Evolutionary conservation across 371 early-diverging fungal species (phyloP), one percentile per base, ranked within the genome.

Genomic region (Saksenaea vasiformis): DNA sequence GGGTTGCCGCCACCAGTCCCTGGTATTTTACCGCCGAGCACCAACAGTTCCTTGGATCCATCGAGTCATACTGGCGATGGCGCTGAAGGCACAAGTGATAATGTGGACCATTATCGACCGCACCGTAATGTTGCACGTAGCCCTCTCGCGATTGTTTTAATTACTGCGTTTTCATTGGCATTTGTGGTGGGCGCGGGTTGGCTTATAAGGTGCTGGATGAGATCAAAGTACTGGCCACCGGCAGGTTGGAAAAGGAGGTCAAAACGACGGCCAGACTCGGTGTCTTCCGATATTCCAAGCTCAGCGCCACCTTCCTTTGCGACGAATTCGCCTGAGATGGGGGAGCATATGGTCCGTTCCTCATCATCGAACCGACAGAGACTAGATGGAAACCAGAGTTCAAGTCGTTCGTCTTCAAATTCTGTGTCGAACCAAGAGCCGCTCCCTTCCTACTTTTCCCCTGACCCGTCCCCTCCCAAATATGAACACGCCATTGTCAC

Each of bases 401-500:
- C 31, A 37, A 24, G 8, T 57, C 61, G 67, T 22, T 72, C 70
- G 39, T 65, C 64, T n/a, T 27, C 62, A 15, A 54, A 65, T 1
- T 65, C 64, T n/a, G 43, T 24, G 3, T 60, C 37, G 5, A 28
- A 47, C 11, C 38, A 56, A 13, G 77, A 79, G 28, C 63, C 71
- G 8, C 36, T 79, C 11, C 80, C 80, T 1, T 68, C 75, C 19
- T 79, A 79, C n/a, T 53, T 69, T 19, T 62, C 73, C 8, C 72
- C 77, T 8, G 75, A 74, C 44, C 62, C 66, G 5, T 61, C 73
- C 2, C 77, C 77, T 22, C 80, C 80, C 24, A 79, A 79, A 61
- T 79, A 79, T 54, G 80, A 79, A 57, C 77, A 79, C 31, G 80
- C 80, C 31, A 77, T 79, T 55, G 80, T 79, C 7, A 77, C 75